A percentile compares a stretch with the other conserved stretches of the same genome.
These are phyloP conservation scores for Vachellia collinsii DNA, from an alignment of 306 rosid genomes.

Conservation along the genomic window DNA sequence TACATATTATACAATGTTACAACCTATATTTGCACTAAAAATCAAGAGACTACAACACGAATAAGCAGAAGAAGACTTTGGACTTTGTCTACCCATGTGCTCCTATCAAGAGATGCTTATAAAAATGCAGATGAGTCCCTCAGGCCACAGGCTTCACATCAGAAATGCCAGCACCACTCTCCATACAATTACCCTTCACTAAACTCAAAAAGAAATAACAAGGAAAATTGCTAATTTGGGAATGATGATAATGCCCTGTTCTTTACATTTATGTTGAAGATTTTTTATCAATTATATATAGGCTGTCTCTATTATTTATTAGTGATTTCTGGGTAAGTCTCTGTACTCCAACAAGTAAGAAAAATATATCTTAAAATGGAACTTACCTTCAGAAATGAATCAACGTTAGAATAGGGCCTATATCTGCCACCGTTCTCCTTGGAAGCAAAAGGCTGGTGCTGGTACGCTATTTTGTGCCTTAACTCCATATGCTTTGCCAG, in stretches of 20 bases:
- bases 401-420: conserved; percentile 65
- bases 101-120: neutral
- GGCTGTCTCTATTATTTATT: conserved; percentile 2
- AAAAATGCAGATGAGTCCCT: neutral
- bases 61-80: conserved; percentile 12
- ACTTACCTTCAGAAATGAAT: conserved; percentile 60
- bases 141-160: conserved; percentile 17
- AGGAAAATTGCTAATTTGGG: conserved; percentile 8
- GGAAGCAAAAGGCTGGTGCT: conserved; percentile 46
- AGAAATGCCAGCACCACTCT: conserved; percentile 6
- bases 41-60: conserved; percentile 22
- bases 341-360: neutral
- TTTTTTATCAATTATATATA: neutral
- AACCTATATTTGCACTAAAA: conserved; percentile 5
- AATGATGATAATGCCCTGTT: neutral
- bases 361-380: conserved; percentile 1
- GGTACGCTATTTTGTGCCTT: conserved; percentile 42
- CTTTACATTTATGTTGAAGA: neutral
- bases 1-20: conserved; percentile 29
- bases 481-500: conserved; percentile 47
- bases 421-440: conserved; percentile 54
- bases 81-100: conserved; percentile 7
- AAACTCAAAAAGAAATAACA: neutral
- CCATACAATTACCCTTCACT: conserved; percentile 5
- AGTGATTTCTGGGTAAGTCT: neutral